Percentiles rank a stretch among this genome's conserved stretches.
These are phyloP conservation scores for Xylaria telfairii DNA, from an alignment of 495 filamentous ascomycete genomes.

Conservation along the genomic window DNA sequence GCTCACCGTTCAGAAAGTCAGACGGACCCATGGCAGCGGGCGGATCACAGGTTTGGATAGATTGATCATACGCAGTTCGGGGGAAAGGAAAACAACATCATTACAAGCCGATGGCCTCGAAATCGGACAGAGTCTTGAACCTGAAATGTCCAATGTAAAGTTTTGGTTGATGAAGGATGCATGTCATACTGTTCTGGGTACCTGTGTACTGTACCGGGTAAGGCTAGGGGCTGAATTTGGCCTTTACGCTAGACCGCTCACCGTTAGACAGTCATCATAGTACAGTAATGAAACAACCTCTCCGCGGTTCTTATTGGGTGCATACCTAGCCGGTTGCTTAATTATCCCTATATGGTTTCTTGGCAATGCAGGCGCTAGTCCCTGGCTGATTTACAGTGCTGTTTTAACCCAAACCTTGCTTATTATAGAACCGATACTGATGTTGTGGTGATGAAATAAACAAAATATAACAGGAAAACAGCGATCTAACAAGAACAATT, in stretches of 20 bases:
- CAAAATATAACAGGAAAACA: neutral
- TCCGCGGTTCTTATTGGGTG: neutral
- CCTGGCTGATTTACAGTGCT: neutral
- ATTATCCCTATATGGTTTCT: neutral
- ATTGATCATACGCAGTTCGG: neutral
- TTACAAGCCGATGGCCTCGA: neutral
- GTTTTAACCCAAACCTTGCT: no score
- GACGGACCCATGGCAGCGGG: constrained; percentile 18
- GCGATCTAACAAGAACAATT: neutral
- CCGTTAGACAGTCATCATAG: neutral
- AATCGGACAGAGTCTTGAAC: neutral
- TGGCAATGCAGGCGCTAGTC: neutral
- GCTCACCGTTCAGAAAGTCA: constrained; percentile 18
- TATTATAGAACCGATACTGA: no score
- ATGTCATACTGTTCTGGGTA: neutral
- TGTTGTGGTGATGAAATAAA: no score
- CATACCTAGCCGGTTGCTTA: no score
- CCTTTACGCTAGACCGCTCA: neutral
- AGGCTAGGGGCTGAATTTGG: constrained; percentile 4
- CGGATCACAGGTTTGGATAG: neutral
- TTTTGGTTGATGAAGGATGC: constrained; percentile 2
- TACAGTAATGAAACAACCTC: constrained; percentile 2
- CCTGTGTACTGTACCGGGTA: neutral
- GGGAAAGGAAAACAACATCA: constrained; percentile 9
- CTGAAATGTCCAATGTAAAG: neutral